Evolutionary conservation across 176 grass and related monocot genomes (phyloP).

Genomic region (Phoenix dactylifera): DNA sequence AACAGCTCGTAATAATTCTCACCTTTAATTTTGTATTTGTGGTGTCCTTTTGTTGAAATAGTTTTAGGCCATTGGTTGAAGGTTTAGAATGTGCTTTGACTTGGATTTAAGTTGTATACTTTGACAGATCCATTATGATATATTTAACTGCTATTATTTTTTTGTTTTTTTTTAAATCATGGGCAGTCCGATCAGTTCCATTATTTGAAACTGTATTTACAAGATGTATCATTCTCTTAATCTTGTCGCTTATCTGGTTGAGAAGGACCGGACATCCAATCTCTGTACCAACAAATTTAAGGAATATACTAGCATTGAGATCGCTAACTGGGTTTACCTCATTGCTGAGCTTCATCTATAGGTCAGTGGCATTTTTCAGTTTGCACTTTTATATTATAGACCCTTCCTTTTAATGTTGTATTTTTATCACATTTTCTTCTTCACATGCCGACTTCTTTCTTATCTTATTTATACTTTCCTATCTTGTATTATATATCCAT

Average conservation of each 20-base stretch:
- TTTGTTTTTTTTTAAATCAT: neutral
- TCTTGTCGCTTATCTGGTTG: conserved; percentile 20
- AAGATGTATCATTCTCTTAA: conserved; percentile 16
- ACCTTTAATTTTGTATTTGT: no score
- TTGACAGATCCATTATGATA: no score
- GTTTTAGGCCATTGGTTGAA: no score
- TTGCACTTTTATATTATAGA: neutral
- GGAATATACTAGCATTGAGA: conserved; percentile 8
- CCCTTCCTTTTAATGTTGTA: no score
- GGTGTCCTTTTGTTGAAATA: no score
- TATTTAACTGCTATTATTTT: neutral
- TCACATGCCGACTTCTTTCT: no score
- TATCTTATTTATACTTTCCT: no score
- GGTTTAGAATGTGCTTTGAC: no score
- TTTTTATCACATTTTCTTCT: no score
- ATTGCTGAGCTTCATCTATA: conserved; percentile 25
- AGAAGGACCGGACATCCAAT: conserved; percentile 12
- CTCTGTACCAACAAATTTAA: conserved; percentile 12
- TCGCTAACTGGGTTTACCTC: conserved; percentile 19
- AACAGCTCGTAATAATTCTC: no score
- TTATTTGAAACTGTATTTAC: conserved; percentile 25
- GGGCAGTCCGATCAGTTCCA: conserved; percentile 10
- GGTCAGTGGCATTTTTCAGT: conserved; percentile 3
- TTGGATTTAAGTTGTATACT: no score
- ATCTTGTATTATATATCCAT: no score